Evolutionary conservation across 805 yeast species (phyloP).

Genomic region (Priceomyces melissophilus): DNA sequence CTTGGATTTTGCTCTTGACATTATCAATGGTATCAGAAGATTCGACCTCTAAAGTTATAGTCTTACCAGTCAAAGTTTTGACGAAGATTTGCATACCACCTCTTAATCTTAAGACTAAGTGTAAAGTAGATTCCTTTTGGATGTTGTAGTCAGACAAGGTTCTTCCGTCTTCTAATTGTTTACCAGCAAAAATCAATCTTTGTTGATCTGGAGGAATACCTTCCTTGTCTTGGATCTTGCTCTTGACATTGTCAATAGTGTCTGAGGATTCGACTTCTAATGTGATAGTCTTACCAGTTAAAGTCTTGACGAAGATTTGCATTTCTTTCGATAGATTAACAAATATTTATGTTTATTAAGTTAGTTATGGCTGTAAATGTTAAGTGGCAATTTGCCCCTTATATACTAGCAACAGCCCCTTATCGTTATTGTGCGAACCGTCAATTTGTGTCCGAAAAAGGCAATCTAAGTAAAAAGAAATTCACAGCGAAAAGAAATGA

Average conservation of each 20-base stretch:
- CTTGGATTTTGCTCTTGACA: slow-evolving; percentile 97
- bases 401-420: slow-evolving; percentile 4
- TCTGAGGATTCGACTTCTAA: slow-evolving; percentile 97
- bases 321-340: slow-evolving; percentile 18
- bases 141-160: slow-evolving; percentile 96
- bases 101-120: slow-evolving; percentile 95
- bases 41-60: slow-evolving; percentile 88
- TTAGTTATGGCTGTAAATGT: not conserved
- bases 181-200: slow-evolving; percentile 99
- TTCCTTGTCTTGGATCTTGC: slow-evolving; percentile 97
- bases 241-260: slow-evolving; percentile 94
- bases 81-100: slow-evolving; percentile 67
- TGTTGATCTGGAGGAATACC: slow-evolving; percentile 99
- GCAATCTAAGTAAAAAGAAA: slow-evolving; percentile 3
- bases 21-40: slow-evolving; percentile 97
- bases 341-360: not conserved
- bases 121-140: slow-evolving; percentile 95
- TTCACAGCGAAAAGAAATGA: not conserved
- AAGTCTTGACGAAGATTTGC: slow-evolving; percentile 58
- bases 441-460: not conserved
- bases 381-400: slow-evolving; percentile 9
- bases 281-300: slow-evolving; percentile 69
- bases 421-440: not conserved
- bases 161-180: slow-evolving; percentile 98
- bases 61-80: slow-evolving; percentile 39